Base-by-base conservation (phyloP, 2,329 filamentous ascomycete species). In the Aspergillus pseudoglaucus region DNA sequence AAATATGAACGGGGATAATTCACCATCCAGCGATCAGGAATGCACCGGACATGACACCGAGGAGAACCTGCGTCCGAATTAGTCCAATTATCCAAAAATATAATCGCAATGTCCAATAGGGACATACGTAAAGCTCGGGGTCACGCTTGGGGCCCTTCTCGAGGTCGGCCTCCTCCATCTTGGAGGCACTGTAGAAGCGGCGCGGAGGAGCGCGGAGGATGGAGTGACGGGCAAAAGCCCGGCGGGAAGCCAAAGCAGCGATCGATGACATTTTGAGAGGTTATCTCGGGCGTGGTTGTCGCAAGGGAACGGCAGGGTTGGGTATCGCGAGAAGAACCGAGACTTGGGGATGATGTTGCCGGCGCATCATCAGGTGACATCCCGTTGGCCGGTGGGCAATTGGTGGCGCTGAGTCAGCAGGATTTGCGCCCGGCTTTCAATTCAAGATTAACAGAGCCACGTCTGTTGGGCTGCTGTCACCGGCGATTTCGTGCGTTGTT, bases 41-140 rank as follows among this genome's bases (percentile, higher is more conserved):
- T 62, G 88, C 87, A 69, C 85, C 84, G 62, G 86, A 84, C 89
- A 97, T 95, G 70, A 97, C 84, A 66, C 83, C 88, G 56, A 90
- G 81, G 58, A 98, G 86, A 65, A 97, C 83, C 93, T 97, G 63
- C 42, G 50, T 20, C 33, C 1, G 3, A 41, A 49, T 63, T 55
- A 59, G 56, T 47, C 27, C 10, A 30, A 7, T 2, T 18, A 12
- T 35, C 32, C 18, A 49, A 41, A 39, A 40, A n/a, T 50, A 30
- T 40, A 32, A 30, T 47, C 49, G 54, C 46, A 35, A 35, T 35
- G 33, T 53, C 30, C 47, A 54, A 42, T 49, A 45, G 46, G 51
- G 51, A 10, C 80, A 58, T 80, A 88, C 84, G 68, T 85, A 87
- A 66, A 88, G 83, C 75, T 88, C 85, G 50, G 85, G 85, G 69